Base-by-base conservation (phyloP, 2,329 filamentous ascomycete genomes). In the Trichoderma koningii region DNA sequence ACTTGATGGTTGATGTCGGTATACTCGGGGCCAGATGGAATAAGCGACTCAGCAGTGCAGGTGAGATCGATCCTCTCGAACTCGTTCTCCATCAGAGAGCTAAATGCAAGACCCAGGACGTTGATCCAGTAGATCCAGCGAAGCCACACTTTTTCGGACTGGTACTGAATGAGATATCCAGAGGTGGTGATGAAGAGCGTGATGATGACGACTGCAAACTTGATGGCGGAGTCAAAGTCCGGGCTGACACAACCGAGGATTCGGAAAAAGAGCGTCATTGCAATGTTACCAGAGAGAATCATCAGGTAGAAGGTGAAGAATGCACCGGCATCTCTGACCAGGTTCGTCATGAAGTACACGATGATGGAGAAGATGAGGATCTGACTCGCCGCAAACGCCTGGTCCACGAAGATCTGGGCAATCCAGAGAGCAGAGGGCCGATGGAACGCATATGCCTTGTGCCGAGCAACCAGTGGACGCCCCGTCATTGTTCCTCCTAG, bases 201-300 rank as follows among this genome's bases (percentile, higher is more conserved):
- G 68, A 96, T 92, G 60, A 92, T 84, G 1, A 92, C 82, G 5
- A 91, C 88, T 7, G 91, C 91, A 63, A 91, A 89, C 75, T 93
- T 93, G 76, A 93, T 91, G 3, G 93, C 93, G 50, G 90, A 90
- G 73, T 96, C 91, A 65, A 96, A 96, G 71, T 92, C 90, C 0
- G 90, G 89, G 66, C 89, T 92, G 14, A 91, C 66, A 66, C 88
- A 92, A 7, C 89, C 91, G 2, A 93, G 82, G 2, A 89, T 90
- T 66, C 91, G 81, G 80, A 93, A 93, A 74, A 92, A 89, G 2
- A 92, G 79, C 0, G 89, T 92, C 88, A 93, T 92, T 10, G 84
- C 85, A 34, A 91, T 82, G 70, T 90, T 90, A 3, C 84, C 87
- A 2, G 83, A 83, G 50, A 92, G 81, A 17, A 93, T 85, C 75